phyloP scores from a whole-genome alignment of 2,329 filamentous ascomycete species.

The Hirsutella thompsonii region DNA sequence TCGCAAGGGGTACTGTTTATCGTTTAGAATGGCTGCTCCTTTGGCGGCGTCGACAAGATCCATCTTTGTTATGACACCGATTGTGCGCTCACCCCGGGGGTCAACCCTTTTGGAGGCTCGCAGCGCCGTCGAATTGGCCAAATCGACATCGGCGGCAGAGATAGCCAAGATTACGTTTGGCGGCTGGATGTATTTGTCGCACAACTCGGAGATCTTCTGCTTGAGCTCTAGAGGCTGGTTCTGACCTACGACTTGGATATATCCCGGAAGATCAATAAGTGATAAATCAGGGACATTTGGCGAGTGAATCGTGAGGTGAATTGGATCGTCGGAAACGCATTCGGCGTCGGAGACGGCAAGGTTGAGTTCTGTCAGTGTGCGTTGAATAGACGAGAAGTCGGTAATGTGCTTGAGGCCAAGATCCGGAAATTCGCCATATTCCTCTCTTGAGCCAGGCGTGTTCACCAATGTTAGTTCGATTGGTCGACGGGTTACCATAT shows the following conservation, averaged over 20 bases:
- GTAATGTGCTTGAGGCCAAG: conserved; percentile 80
- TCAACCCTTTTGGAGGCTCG: conserved; percentile 85
- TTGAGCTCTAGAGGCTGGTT: conserved; percentile 88
- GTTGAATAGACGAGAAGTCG: conserved; percentile 85
- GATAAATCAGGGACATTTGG: conserved; percentile 92
- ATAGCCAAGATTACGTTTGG: conserved; percentile 96
- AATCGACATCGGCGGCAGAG: conserved; percentile 91
- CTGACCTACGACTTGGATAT: conserved; percentile 88
- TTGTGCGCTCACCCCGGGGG: conserved; percentile 86
- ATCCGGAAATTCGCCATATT: conserved; percentile 94
- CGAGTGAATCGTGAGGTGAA: conserved; percentile 90
- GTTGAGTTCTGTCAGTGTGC: conserved; percentile 89
- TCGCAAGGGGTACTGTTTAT: conserved; percentile 89
- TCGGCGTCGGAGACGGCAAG: conserved; percentile 80
- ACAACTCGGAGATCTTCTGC: conserved; percentile 89
- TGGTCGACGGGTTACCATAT: conserved; percentile 93
- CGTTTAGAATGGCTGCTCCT: conserved; percentile 65
- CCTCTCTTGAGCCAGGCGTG: conserved; percentile 71
- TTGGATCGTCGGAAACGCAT: conserved; percentile 93
- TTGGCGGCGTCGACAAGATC: conserved; percentile 80
- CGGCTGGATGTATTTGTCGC: conserved; percentile 94
- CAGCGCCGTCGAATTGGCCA: conserved; percentile 90
- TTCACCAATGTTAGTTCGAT: conserved; percentile 96
- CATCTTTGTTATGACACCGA: conserved; percentile 99
- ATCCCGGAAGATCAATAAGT: conserved; percentile 89